These are phyloP conservation scores for Microcyclosporella mali DNA, from an alignment of 2,329 filamentous ascomycete species.

Conservation along the genomic window DNA sequence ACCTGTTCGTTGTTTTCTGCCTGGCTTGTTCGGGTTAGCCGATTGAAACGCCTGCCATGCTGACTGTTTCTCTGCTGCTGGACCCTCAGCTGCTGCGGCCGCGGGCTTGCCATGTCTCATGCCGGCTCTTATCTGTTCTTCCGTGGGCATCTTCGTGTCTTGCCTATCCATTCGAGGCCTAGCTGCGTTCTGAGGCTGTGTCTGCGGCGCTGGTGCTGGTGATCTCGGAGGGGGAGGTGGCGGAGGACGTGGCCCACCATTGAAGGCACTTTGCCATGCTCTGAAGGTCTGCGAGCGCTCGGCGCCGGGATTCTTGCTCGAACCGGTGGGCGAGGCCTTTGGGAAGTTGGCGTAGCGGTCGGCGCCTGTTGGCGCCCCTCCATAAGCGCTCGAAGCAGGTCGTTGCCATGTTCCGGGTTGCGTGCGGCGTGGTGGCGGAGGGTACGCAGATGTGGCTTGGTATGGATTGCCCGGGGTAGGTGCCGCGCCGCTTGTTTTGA, in stretches of 20 bases:
- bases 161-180: conserved; percentile 22
- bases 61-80: conserved; percentile 29
- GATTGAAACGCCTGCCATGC: conserved; percentile 32
- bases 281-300: conserved; percentile 41
- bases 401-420: conserved; percentile 34
- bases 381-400: conserved; percentile 20
- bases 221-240: conserved; percentile 19
- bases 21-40: conserved; percentile 22
- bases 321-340: conserved; percentile 20
- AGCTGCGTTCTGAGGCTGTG: conserved; percentile 13
- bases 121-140: conserved; percentile 33
- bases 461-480: conserved; percentile 35
- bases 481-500: conserved; percentile 13
- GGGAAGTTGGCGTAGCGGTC: conserved; percentile 43
- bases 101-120: conserved; percentile 28
- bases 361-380: conserved; percentile 33
- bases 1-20: conserved; percentile 31
- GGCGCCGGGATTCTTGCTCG: conserved; percentile 34
- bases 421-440: conserved; percentile 40
- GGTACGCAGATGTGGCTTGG: conserved; percentile 34
- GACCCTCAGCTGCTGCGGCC: conserved; percentile 7
- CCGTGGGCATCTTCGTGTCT: conserved; percentile 31
- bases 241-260: conserved; percentile 28
- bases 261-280: conserved; percentile 47
- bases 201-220: conserved; percentile 17